Conservation (phyloP, 306 rosid genomes). For the Begonia loranthoides region DNA sequence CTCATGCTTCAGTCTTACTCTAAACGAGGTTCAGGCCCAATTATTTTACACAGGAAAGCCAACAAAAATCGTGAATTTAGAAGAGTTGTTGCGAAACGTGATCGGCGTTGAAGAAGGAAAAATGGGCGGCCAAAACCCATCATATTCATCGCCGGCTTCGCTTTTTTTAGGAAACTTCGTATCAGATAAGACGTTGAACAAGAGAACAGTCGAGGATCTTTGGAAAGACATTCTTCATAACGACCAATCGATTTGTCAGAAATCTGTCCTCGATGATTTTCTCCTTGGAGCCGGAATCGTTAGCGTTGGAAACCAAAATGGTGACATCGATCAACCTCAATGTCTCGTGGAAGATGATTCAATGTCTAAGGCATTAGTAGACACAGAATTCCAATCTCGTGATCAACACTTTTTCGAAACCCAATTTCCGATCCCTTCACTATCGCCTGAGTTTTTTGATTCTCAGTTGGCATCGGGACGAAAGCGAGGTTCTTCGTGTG, state of each 20-base stretch:
- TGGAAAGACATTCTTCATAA: not conserved
- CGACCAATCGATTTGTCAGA: not conserved
- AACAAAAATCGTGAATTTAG: not conserved
- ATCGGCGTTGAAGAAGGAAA: not conserved
- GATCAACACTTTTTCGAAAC: too few species aligned
- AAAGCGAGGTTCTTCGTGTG: constrained; percentile 18
- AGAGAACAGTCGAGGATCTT: not conserved
- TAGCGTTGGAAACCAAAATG: too few species aligned
- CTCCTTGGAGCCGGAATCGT: not conserved
- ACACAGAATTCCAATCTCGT: too few species aligned
- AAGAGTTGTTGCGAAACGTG: not conserved
- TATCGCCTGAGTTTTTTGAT: too few species aligned
- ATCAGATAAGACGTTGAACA: not conserved
- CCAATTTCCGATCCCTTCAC: too few species aligned
- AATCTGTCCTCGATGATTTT: not conserved
- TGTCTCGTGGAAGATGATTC: too few species aligned
- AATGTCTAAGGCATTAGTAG: too few species aligned
- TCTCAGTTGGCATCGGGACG: not conserved
- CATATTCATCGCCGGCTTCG: not conserved
- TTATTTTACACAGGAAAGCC: not conserved
- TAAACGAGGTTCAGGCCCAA: not conserved
- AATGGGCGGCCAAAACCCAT: not conserved
- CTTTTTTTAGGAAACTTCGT: not conserved
- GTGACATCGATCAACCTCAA: too few species aligned
- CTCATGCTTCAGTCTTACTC: not conserved